phyloP scores from a whole-genome alignment of 441 rosid species.

The Jatropha podagrica region DNA sequence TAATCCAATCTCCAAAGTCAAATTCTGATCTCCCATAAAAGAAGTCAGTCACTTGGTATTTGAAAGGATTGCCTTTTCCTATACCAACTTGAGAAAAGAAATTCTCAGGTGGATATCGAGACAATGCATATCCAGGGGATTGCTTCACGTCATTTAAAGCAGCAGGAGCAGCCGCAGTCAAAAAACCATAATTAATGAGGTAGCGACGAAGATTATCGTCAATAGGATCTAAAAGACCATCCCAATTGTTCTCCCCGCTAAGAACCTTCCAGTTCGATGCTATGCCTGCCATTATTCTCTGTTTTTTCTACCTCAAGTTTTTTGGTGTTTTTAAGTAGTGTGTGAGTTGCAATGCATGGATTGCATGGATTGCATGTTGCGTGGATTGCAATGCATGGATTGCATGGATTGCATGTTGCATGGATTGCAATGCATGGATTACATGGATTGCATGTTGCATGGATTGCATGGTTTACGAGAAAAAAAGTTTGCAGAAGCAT shows the following conservation, averaged over 20 bases:
- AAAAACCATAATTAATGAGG: slow-evolving; percentile 33
- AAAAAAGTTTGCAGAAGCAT: too few species aligned
- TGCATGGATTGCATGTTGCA: neutral
- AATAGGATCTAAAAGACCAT: slow-evolving; percentile 30
- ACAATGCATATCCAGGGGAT: slow-evolving; percentile 12
- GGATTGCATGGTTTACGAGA: neutral
- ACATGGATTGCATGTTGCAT: too few species aligned
- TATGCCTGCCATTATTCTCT: neutral
- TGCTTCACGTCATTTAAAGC: slow-evolving; percentile 14
- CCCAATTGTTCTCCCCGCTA: slow-evolving; percentile 29
- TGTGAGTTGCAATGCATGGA: neutral
- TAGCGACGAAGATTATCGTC: slow-evolving; percentile 28
- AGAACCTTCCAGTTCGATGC: slow-evolving; percentile 25
- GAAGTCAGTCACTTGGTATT: slow-evolving; percentile 25
- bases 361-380: neutral
- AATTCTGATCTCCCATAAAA: slow-evolving; percentile 20
- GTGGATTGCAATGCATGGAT: neutral
- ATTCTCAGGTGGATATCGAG: slow-evolving; percentile 17
- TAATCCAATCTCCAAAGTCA: neutral
- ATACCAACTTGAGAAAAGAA: slow-evolving; percentile 24
- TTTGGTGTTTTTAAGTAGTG: neutral
- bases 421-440: neutral
- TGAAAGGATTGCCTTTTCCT: slow-evolving; percentile 18
- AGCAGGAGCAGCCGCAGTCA: slow-evolving; percentile 16
- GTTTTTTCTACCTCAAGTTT: too few species aligned